Evolutionary conservation across 106 monocot genomes (phyloP), one percentile per base, ranked within the genome.

Genomic region (Dendrobium chrysotoxum): DNA sequence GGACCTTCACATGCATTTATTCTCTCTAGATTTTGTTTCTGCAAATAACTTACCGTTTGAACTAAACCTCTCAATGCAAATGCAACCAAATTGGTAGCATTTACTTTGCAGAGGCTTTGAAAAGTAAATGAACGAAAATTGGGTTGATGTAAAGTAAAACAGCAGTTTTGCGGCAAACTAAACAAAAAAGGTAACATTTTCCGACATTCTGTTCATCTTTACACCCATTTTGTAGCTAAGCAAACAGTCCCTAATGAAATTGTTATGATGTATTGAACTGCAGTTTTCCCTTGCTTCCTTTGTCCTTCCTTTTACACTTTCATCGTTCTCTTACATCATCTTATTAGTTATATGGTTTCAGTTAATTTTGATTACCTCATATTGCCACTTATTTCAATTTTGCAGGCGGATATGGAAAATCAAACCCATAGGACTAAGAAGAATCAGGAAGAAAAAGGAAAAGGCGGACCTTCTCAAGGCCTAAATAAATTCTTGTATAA

Each of bases 361-460:
- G 30, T 58, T 23, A 75, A 39, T 21, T 79, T 75, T 0, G 35
- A 80, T 46, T 66, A n/a, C 45, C 21, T 57, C 17, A 72, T 11
- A 44, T 50, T 57, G n/a, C 23, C 58, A 58, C 70, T 25, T 2
- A 40, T 84, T 75, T 18, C 28, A 18, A 77, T 71, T 74, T 76
- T 82, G 72, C 83, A 96, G 93, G 46, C 23, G 44, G 87, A 93
- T 73, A 72, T 46, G 25, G 86, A 82, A 72, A 91, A 89, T 73
- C 90, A 76, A 41, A 68, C 40, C 53, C 26, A 44, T 11, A 84
- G 53, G 67, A 77, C 85, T 78, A 75, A 65, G 23, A 92, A 85
- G 47, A 97, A 90, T 75, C 45, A 77, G 46, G 88, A 89, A 30
- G 97, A 86, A 82, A 93, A 80, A 75, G 79, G 46, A 58, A 90